A percentile compares a stretch with the other conserved stretches of the same genome.
Conservation (phyloP, 1,284 basidiomycete species). For the Vanrija humicola region DNA sequence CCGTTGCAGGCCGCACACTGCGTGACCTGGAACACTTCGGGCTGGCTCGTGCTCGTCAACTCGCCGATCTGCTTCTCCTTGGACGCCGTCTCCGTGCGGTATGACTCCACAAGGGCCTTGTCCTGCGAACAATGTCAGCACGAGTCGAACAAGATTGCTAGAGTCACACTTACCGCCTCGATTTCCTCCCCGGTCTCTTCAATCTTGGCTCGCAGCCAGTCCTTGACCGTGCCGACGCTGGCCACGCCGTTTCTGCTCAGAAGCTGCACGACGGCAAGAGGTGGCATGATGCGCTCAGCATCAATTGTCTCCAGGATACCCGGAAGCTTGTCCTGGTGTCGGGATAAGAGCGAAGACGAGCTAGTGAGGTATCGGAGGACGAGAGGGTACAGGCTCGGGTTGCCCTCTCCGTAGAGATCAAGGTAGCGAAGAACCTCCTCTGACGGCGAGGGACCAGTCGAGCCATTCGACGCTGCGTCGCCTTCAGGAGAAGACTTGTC, state of each 20-base stretch:
- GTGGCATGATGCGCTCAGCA: constrained; percentile 73
- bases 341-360: constrained; percentile 61
- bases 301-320: constrained; percentile 72
- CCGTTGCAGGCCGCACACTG: constrained; percentile 82
- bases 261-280: constrained; percentile 81
- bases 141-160: background rate
- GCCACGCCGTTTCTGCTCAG: constrained; percentile 80
- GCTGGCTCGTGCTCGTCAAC: constrained; percentile 68
- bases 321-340: constrained; percentile 68
- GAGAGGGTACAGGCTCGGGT: constrained; percentile 76
- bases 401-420: constrained; percentile 64
- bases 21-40: constrained; percentile 88
- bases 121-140: constrained; percentile 57
- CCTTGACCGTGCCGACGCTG: constrained; percentile 82
- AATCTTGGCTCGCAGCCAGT: constrained; percentile 78
- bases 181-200: constrained; percentile 70
- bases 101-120: constrained; percentile 74
- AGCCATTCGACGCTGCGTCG: constrained; percentile 25
- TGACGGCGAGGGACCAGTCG: constrained; percentile 51
- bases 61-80: constrained; percentile 78
- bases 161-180: constrained; percentile 59
- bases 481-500: constrained; percentile 33
- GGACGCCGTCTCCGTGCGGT: constrained; percentile 74
- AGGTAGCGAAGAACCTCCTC: constrained; percentile 69
- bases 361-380: constrained; percentile 88